These are phyloP conservation scores for Trametes sanguinea DNA, from an alignment of 768 basidiomycete species.

Conservation along the genomic window DNA sequence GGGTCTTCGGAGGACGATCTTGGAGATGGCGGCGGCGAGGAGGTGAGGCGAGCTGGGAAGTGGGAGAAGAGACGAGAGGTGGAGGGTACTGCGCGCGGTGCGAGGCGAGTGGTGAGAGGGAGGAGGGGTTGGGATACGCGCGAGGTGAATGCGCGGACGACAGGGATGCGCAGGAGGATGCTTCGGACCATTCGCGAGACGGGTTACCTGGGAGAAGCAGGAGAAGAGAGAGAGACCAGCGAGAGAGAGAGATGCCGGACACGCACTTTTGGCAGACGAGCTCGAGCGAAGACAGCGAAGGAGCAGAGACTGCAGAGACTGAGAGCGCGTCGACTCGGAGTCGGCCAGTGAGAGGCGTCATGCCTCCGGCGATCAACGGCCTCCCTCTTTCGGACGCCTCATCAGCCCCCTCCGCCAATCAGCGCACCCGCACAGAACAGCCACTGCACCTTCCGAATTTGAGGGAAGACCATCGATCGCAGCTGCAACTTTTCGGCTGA, in stretches of 20 bases:
- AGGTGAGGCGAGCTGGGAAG: conserved; percentile 49
- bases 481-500: conserved; percentile 18
- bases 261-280: not conserved
- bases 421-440: not conserved
- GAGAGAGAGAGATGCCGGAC: not conserved
- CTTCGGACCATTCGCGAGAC: conserved; percentile 27
- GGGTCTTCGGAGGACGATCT: conserved; percentile 21
- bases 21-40: conserved; percentile 39
- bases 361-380: conserved; percentile 2
- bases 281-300: not conserved
- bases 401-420: not conserved
- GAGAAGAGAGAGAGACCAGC: not conserved
- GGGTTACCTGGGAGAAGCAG: not conserved
- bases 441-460: conserved; percentile 15
- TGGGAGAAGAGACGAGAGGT: conserved; percentile 48
- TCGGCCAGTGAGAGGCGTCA: conserved; percentile 8
- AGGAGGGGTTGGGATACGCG: conserved; percentile 48
- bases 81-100: conserved; percentile 32
- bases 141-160: conserved; percentile 48
- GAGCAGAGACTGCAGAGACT: not conserved
- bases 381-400: no score
- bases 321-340: no score
- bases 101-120: conserved; percentile 46
- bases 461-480: not conserved
- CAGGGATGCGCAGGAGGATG: conserved; percentile 46